These are phyloP conservation scores for Kodamaea suecica DNA, from an alignment of 1,139 yeast genomes.

Conservation along the genomic window DNA sequence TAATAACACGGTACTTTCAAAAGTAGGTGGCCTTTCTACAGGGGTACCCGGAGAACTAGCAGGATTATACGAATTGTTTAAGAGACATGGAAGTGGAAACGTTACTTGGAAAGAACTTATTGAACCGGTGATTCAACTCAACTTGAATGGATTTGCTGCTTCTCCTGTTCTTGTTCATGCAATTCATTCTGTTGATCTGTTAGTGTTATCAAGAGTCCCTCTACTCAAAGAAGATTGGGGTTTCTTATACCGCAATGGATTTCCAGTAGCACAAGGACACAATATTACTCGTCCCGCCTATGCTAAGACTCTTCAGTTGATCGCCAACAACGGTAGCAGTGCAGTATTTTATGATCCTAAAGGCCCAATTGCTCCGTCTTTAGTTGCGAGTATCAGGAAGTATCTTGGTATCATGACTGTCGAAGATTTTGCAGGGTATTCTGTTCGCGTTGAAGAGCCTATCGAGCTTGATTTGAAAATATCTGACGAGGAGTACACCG, in stretches of 20 bases:
- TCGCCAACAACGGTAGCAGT: slow-evolving; percentile 74
- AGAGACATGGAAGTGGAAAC: slow-evolving; percentile 65
- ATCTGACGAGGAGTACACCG: slow-evolving; percentile 46
- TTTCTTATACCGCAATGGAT: slow-evolving; percentile 43
- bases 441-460: slow-evolving; percentile 55
- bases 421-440: slow-evolving; percentile 64
- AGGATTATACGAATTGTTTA: slow-evolving; percentile 65
- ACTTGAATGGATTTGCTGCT: slow-evolving; percentile 65
- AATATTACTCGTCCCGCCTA: slow-evolving; percentile 52
- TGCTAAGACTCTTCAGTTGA: slow-evolving; percentile 62
- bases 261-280: slow-evolving; percentile 54
- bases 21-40: slow-evolving; percentile 79
- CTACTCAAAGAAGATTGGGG: slow-evolving; percentile 47
- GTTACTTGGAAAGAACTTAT: slow-evolving; percentile 71
- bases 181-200: slow-evolving; percentile 20
- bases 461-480: slow-evolving; percentile 33
- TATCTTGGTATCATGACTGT: slow-evolving; percentile 61
- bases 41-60: slow-evolving; percentile 89
- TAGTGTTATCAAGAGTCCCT: slow-evolving; percentile 31
- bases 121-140: slow-evolving; percentile 69
- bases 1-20: slow-evolving; percentile 42
- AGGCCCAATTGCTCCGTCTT: slow-evolving; percentile 63
- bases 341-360: slow-evolving; percentile 79
- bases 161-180: slow-evolving; percentile 44
- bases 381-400: slow-evolving; percentile 43